Base-by-base conservation (phyloP, 2,329 filamentous ascomycete genomes). In the Talaromyces sp. region DNA sequence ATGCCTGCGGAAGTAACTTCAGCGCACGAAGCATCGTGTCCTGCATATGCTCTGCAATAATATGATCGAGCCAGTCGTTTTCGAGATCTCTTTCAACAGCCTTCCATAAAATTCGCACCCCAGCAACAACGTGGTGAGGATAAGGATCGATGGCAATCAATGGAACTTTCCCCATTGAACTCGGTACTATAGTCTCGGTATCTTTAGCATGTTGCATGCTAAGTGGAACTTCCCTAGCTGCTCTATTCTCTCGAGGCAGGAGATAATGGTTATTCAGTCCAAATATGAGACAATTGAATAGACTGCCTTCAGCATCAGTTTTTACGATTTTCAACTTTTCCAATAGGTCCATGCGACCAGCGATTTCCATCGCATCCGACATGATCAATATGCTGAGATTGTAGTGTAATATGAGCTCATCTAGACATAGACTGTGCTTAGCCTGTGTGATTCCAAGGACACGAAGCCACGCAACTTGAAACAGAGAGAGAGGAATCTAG, bases 101-200 rank as follows among this genome's bases (percentile, higher is more conserved):
- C 44, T 70, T 72, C 48, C 67, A 65, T 37, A 74, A 62, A 3
- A 73, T 65, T 54, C 69, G 70, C n/a, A 72, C 67, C 5, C 60
- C 69, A 3, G 70, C 71, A 52, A 74, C 69, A 8, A 74, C 63
- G 44, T 73, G 69, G 55, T 73, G 70, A 14, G 70, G 72, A 60
- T 73, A 73, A 12, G 71, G 72, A 40, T 74, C 70, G 40, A 74
- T 68, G 12, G 69, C 68, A 52, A 73, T 61, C 8, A 74, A 65
- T 9, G 71, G 70, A n/a, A 69, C 61, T 28, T 35, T 55, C 40
- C 16, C 33, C 7, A 14, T 59, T 9, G 39, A 60, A 12, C 39
- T 31, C n/a, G 11, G 8, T 37, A 31, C 11, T 46, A 9, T 60
- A 23, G 64, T 63, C 56, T 64, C 48, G 5, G 35, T n/a, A 8